Evolutionary conservation across 768 basidiomycete species (phyloP), one percentile per base, ranked within the genome.

Genomic region (Lentinula detonsa): DNA sequence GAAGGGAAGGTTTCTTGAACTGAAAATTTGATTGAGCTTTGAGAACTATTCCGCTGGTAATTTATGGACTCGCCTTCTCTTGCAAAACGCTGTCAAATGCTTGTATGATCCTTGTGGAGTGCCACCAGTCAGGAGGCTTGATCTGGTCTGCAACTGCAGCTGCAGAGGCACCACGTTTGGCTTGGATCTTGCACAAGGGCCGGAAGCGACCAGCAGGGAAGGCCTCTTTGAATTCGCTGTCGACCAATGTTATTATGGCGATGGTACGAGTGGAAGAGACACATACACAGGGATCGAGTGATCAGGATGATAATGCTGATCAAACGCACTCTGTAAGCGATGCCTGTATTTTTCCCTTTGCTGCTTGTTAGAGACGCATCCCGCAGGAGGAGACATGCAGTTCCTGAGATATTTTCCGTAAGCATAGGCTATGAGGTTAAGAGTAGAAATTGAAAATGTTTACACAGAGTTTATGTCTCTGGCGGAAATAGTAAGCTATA

Each of bases 101-200:
- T 66, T 90, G 87, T 57, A 97, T 90, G 66, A 96, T 91, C 52
- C 88, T 85, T 2, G 91, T 92, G 35, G 90, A 91, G 67, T 93
- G 87, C 94, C 94, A 97, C 95, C 95, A 97, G 64, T 88, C 87
- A 0, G 95, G 95, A 42, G 92, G 80, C 68, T 91, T 90, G 69
- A 96, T 90, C 65, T 90, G 88, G 68, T 96, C 95, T 2, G 93
- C 93, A 13, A 94, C 90, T 37, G 90, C 86, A 46, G 91, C 80
- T 34, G 86, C 86, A 39, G 93, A 85, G 3, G 85, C 87, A 21
- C 90, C 87, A 53, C 90, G 77, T 74, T 92, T 93, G 5, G 91
- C 87, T 67, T 91, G 89, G 61, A 95, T 93, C 71, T 91, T 91
- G 78, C 93, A 95, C 40, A 95, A 85, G 9, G 93, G 93, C 15